Base-by-base conservation (phyloP, 2,329 filamentous ascomycete genomes). In the Oidium heveae region DNA sequence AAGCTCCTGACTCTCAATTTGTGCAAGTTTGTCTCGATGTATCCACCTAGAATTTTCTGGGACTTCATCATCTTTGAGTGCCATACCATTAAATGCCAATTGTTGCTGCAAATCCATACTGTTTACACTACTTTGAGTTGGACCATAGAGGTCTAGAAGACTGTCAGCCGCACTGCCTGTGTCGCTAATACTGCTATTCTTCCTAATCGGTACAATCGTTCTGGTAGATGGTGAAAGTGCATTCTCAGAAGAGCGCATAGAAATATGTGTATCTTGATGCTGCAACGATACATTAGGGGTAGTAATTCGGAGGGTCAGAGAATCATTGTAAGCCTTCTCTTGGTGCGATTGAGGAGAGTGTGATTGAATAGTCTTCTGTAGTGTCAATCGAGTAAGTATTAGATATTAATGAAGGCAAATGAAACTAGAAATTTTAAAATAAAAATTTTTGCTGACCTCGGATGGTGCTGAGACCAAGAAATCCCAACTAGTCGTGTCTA, bases 11-110 rank as follows among this genome's bases (percentile, higher is more conserved):
- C 72, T 89, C 68, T 91, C 85, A 60, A 89, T 91, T 63, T 77
- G 77, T 55, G 83, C 84, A 57, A 91, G 69, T 68, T 89, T 89
- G 68, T 91, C 85, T 55, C 85, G 73, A 63, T 91, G 85, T 61
- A 91, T 89, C 85, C 85, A 91, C 66, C 85, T 82, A 34, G 79
- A 83, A 57, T 77, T 73, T 57, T 82, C 79, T 36, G 71, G 68
- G 36, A 72, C 69, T 61, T 55, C 64, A 24, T 68, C 64, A 49
- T 63, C 62, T 34, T 62, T 64, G 43, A 54, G 18, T 7, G 58
- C 59, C n/a, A 49, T 43, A 20, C 44, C 54, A 54, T 61, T 63
- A 51, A 55, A 55, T 4, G 7, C 15, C n/a, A 18, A 36, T 20
- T 24, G 13, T 10, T 62, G 61, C 18, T 57, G 60, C 56, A 57